Conservation (phyloP, 306 rosid genomes). For the Acacia crassicarpa region DNA sequence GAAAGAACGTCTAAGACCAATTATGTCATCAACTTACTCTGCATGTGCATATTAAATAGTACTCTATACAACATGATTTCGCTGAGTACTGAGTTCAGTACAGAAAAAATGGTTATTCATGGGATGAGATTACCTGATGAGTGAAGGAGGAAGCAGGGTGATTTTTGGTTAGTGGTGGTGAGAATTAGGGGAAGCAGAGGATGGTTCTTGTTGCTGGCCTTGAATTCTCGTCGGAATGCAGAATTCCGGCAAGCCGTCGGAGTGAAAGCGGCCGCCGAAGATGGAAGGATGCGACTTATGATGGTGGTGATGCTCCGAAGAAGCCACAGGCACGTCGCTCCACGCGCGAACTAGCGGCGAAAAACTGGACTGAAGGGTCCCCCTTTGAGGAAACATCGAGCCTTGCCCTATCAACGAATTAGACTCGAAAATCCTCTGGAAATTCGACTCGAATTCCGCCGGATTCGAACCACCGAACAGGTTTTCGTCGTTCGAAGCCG, state of each 20-base stretch:
- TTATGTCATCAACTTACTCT: background rate
- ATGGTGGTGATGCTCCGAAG: slow-evolving; percentile 38
- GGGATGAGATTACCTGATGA: slow-evolving; percentile 17
- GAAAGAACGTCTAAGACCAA: background rate
- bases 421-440: slow-evolving; percentile 45
- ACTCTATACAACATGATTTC: background rate
- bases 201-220: slow-evolving; percentile 42
- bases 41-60: background rate
- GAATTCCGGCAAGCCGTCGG: slow-evolving; percentile 48
- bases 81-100: background rate
- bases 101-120: background rate
- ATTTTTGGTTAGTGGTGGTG: slow-evolving; percentile 37
- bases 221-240: slow-evolving; percentile 51
- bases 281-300: slow-evolving; percentile 45
- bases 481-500: slow-evolving; percentile 41
- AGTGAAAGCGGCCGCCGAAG: slow-evolving; percentile 50
- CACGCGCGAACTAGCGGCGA: slow-evolving; percentile 48
- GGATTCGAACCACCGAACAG: slow-evolving; percentile 37
- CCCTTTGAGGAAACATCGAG: slow-evolving; percentile 52
- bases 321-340: slow-evolving; percentile 43
- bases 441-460: slow-evolving; percentile 45
- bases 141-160: background rate
- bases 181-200: slow-evolving; percentile 58
- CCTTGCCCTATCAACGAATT: slow-evolving; percentile 31
- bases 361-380: slow-evolving; percentile 73